Evolutionary conservation across 2,329 filamentous ascomycete genomes (phyloP).

Genomic region (Incumbomyces lentus): DNA sequence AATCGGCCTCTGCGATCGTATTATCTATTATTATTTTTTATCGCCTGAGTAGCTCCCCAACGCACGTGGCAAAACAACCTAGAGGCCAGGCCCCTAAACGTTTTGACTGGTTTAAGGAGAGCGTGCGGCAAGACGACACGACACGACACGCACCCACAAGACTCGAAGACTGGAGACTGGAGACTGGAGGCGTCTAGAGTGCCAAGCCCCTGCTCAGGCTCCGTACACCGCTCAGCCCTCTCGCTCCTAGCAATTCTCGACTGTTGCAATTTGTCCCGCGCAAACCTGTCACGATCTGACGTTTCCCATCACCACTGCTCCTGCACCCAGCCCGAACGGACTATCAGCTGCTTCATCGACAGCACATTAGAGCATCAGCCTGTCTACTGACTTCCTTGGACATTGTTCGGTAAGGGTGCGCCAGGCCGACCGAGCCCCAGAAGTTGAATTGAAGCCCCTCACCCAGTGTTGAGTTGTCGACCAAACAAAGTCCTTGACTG

Average conservation of each 20-base stretch:
- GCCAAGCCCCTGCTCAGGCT: conserved; percentile 1
- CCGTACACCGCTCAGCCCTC: conserved; percentile 8
- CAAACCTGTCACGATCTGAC: conserved; percentile 2
- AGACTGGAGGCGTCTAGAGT: not conserved
- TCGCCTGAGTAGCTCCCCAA: no score
- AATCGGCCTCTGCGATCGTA: no score
- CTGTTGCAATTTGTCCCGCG: conserved; percentile 7
- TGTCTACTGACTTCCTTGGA: not conserved
- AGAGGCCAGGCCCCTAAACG: no score
- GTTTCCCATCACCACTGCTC: conserved; percentile 4
- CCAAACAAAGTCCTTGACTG: no score
- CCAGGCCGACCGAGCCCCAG: not conserved
- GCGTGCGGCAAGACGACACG: no score
- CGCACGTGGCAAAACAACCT: no score
- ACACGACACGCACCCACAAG: not conserved
- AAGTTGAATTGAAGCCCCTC: no score
- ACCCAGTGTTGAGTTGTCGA: no score
- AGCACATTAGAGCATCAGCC: not conserved
- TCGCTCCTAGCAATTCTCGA: conserved; percentile 5
- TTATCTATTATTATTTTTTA: no score
- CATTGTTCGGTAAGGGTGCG: not conserved
- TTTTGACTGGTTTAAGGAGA: no score
- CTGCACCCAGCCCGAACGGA: not conserved
- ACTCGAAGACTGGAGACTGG: not conserved
- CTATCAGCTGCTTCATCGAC: not conserved